These are phyloP conservation scores for Sporothrix pseudoabietina DNA, from an alignment of 2,329 filamentous ascomycete species.

Conservation along the genomic window DNA sequence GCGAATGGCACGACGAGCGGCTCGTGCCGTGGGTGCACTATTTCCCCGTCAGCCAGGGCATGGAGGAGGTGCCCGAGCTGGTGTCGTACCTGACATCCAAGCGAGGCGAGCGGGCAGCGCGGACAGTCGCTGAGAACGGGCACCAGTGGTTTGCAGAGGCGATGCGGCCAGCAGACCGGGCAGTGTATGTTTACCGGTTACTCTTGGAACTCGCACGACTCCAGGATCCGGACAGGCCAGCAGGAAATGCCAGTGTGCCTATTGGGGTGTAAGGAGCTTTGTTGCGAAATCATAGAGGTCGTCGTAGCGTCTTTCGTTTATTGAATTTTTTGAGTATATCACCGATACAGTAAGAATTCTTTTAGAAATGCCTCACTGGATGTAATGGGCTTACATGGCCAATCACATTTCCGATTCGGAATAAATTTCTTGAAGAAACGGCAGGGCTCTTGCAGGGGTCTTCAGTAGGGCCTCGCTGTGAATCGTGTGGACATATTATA, in stretches of 20 bases:
- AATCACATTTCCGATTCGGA: too few relatives aligned
- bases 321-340: too few relatives aligned
- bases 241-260: neutral
- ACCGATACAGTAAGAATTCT: too few relatives aligned
- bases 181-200: constrained; percentile 28
- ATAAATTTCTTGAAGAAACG: too few relatives aligned
- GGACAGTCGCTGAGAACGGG: constrained; percentile 23
- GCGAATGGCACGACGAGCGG: constrained; percentile 62
- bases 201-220: constrained; percentile 30
- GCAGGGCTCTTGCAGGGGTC: too few relatives aligned
- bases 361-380: too few relatives aligned
- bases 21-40: constrained; percentile 61
- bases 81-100: constrained; percentile 51
- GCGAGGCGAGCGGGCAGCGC: constrained; percentile 29
- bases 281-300: neutral
- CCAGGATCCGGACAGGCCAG: constrained; percentile 25
- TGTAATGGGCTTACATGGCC: too few relatives aligned
- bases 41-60: constrained; percentile 53
- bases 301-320: neutral
- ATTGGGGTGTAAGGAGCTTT: neutral
- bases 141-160: constrained; percentile 19
- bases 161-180: constrained; percentile 24
- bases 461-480: too few relatives aligned
- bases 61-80: constrained; percentile 57
- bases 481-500: too few relatives aligned